Conservation (phyloP, 345 rosid species). For the Punica granatum region DNA sequence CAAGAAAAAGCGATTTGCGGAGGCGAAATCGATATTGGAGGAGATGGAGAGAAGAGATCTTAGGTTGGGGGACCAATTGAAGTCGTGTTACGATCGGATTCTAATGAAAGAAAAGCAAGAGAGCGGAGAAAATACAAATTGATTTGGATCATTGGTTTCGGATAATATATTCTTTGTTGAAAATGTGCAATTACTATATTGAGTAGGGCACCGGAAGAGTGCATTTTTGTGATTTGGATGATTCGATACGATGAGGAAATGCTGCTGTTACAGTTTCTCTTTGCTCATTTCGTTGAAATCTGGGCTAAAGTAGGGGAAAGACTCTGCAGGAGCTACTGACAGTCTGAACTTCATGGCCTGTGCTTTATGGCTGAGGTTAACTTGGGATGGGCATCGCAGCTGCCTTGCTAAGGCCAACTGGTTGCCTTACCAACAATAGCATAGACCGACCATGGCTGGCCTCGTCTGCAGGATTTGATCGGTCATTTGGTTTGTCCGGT, state of each 20-base stretch:
- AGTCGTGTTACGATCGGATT: conserved; percentile 9
- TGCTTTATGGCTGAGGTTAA: not conserved
- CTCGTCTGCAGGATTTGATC: too few species aligned
- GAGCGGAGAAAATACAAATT: not conserved
- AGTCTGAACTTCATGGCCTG: not conserved
- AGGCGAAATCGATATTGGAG: conserved; percentile 39
- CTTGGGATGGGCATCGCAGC: too few species aligned
- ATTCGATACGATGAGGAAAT: not conserved
- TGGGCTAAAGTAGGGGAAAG: too few species aligned
- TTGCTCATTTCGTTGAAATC: not conserved
- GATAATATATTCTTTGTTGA: not conserved
- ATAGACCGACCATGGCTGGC: too few species aligned
- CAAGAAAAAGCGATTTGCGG: conserved; percentile 19
- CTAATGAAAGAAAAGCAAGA: not conserved
- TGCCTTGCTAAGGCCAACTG: not conserved
- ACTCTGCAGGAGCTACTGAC: not conserved
- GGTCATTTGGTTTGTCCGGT: too few species aligned
- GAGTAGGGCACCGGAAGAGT: not conserved
- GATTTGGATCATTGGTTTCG: not conserved
- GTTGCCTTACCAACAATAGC: not conserved
- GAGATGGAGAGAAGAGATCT: conserved; percentile 49
- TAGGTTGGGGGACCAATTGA: conserved; percentile 29
- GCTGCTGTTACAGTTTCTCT: too few species aligned
- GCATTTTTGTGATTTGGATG: not conserved
- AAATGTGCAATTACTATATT: not conserved